Percentiles rank a stretch among this genome's conserved stretches.
Evolutionary conservation across 441 rosid genomes (phyloP).

Genomic region (Croton setiger): DNA sequence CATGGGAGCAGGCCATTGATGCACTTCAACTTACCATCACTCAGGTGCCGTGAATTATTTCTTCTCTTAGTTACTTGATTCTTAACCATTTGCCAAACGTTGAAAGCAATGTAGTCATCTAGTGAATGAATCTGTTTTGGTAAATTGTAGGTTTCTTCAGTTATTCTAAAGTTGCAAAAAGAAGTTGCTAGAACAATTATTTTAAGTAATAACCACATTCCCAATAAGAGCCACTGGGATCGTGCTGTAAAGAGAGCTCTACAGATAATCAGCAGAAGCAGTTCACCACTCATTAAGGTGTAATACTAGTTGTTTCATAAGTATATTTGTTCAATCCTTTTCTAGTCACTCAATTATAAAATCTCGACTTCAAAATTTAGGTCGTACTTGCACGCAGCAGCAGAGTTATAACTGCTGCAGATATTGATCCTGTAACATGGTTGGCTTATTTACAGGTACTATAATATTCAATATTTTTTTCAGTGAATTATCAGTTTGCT

Average conservation of each 20-base stretch:
- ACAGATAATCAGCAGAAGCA: slow-evolving; percentile 53
- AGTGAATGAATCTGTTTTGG: background rate
- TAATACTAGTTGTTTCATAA: background rate
- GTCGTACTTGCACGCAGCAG: slow-evolving; percentile 93
- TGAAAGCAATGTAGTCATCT: background rate
- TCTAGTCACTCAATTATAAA: slow-evolving; percentile 19
- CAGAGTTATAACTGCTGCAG: slow-evolving; percentile 56
- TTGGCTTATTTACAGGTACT: slow-evolving; percentile 76
- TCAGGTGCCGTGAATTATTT: slow-evolving; percentile 35
- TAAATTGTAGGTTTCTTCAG: slow-evolving; percentile 52
- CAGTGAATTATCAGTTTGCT: background rate
- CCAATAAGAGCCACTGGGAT: slow-evolving; percentile 56
- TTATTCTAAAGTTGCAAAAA: slow-evolving; percentile 34
- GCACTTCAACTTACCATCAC: slow-evolving; percentile 49
- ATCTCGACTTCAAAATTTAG: slow-evolving; percentile 32
- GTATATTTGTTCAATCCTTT: background rate
- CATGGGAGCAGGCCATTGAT: slow-evolving; percentile 57
- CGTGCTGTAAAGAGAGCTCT: slow-evolving; percentile 72
- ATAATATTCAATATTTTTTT: background rate
- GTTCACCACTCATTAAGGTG: slow-evolving; percentile 72
- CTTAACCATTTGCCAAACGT: background rate
- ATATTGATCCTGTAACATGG: slow-evolving; percentile 77
- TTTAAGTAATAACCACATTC: slow-evolving; percentile 46
- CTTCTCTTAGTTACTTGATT: background rate
- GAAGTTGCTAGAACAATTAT: slow-evolving; percentile 48